Evolutionary conservation across 1,284 basidiomycete species (phyloP).

Genomic region (Microbotryomycetes sp.): DNA sequence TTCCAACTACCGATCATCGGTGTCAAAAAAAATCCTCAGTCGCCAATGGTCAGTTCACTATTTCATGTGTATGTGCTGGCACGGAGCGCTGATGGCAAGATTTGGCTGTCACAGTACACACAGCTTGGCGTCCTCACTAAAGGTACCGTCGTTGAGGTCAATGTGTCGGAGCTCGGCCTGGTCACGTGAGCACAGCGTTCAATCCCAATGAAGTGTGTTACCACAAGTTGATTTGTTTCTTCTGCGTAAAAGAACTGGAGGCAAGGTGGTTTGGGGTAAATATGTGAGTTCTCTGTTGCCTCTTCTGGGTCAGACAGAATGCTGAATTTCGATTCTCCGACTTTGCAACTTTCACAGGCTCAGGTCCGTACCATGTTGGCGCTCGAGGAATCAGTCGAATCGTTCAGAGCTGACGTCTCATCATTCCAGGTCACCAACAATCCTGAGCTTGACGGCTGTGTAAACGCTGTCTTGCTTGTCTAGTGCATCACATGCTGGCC

Average conservation of each 20-base stretch:
- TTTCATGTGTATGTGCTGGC: no score
- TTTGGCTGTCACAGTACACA: no score
- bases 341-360: conserved; percentile 87
- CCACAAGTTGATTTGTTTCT: not conserved
- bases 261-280: conserved; percentile 69
- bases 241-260: conserved; percentile 56
- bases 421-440: conserved; percentile 19
- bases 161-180: conserved; percentile 89
- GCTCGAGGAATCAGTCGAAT: not conserved
- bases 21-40: conserved; percentile 99
- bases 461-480: conserved; percentile 80
- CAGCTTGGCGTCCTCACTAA: conserved; percentile 92
- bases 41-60: conserved; percentile 61
- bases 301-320: not conserved
- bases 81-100: no score
- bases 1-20: conserved; percentile 98
- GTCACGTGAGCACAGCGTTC: conserved; percentile 55
- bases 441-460: conserved; percentile 84
- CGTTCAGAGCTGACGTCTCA: not conserved
- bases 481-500: conserved; percentile 10
- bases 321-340: not conserved
- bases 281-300: conserved; percentile 23
- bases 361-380: conserved; percentile 7
- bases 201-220: not conserved
- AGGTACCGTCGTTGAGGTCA: conserved; percentile 97